Conservation (phyloP, 2,329 filamentous ascomycete genomes). For the Arthroderma sp. region DNA sequence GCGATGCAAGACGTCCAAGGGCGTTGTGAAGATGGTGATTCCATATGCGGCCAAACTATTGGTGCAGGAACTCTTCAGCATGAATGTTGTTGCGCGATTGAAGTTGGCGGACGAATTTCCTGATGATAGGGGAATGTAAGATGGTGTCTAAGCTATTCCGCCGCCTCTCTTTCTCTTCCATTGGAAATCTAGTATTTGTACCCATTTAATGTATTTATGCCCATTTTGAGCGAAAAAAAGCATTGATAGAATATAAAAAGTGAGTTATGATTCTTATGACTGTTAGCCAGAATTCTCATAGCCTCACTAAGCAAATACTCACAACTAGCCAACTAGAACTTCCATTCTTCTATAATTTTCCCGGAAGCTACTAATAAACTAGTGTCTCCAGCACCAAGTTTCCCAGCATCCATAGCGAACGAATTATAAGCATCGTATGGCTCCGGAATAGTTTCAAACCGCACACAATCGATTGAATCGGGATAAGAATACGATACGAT, state of each 20-base stretch:
- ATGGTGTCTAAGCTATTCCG: not conserved
- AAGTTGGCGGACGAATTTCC: slow-evolving; percentile 92
- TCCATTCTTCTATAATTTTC: slow-evolving; percentile 25
- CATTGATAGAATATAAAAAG: too few relatives aligned
- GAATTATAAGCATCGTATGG: slow-evolving; percentile 1
- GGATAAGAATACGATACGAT: slow-evolving; percentile 11
- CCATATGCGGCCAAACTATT: slow-evolving; percentile 94
- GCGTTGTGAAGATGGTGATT: slow-evolving; percentile 86
- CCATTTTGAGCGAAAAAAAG: too few relatives aligned
- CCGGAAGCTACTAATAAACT: slow-evolving; percentile 23
- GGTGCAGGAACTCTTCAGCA: slow-evolving; percentile 90
- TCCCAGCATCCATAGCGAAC: slow-evolving; percentile 8
- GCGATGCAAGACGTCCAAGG: slow-evolving; percentile 71
- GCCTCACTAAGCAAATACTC: too few relatives aligned
- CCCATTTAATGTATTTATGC: too few relatives aligned
- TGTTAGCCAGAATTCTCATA: too few relatives aligned
- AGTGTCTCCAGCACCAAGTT: slow-evolving; percentile 17
- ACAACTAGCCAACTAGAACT: not conserved
- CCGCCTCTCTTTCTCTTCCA: too few relatives aligned
- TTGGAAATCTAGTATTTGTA: too few relatives aligned
- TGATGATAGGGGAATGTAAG: slow-evolving; percentile 25
- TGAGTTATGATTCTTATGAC: too few relatives aligned
- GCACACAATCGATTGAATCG: slow-evolving; percentile 17
- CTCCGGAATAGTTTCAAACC: slow-evolving; percentile 18
- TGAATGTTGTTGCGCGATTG: slow-evolving; percentile 93